Evolutionary conservation across 78 protist genomes (phyloP), one percentile per base, ranked within the genome.

Genomic region (Monocercomonoides exilis): DNA sequence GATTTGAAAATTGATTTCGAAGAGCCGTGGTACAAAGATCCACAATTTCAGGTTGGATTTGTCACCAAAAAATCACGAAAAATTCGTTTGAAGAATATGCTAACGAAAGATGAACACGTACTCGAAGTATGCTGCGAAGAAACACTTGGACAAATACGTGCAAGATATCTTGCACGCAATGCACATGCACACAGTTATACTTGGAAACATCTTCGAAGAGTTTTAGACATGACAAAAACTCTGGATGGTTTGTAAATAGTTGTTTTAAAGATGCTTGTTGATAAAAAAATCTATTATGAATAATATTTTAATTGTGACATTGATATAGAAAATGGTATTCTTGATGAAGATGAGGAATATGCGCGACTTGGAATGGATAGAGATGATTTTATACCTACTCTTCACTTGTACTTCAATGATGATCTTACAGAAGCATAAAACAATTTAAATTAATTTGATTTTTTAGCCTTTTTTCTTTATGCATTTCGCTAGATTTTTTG

Each of bases 1-100:
- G 64, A 45, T 2, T 85, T 85, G 46, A 77, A 4, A 2, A 54
- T 0, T 0, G 85, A 63, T 46, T 87, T 85, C 11, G 93, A 77
- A 2, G 34, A 35, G 64, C 95, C 95, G 1, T 93, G 95, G 95
- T 93, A 92, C 92, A 1, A 6, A 81, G 91, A 92, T 80, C 32
- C 6, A 38, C 2, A 2, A 41, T 88, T 64, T 77, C 44, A 82
- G 46, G 81, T 93, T 11, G 95, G 95, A 2, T 1, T 0, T 29
- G 86, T 93, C 4, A 84, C 93, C 3, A 1, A 5, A 0, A 63
- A 85, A 32, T 46, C 92, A 0, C 70, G 95, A 2, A 35, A 44
- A 44, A 45, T 93, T 3, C 38, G 91, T 21, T 35, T 93, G 63
- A 80, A 87, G 45, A 93, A 93, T 87, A 89, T 84, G 41, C 82